Base-by-base conservation (phyloP, 2,329 filamentous ascomycete species). In the Cercospora sesami region DNA sequence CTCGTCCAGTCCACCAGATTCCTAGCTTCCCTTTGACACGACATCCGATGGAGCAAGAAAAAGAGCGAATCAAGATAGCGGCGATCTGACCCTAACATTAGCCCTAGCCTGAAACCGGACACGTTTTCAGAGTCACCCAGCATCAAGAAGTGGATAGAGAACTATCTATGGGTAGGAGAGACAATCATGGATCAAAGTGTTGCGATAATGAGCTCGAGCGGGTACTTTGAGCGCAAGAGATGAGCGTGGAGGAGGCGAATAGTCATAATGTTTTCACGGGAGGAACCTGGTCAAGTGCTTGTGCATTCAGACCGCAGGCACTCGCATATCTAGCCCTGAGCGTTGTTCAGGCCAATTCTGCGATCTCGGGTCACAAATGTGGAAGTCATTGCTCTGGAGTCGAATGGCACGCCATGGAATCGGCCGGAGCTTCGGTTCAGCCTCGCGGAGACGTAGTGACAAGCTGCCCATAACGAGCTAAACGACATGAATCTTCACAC, bases 121-220 rank as follows among this genome's bases (percentile, higher is more conserved):
- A 89, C 90, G 74, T 86, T 97, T 77, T 87, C 90, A 78, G 92
- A 96, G 67, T 94, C 89, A 80, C 91, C 92, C 79, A 90, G 94
- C 71, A 81, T 95, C 74, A 90, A 91, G 79, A 90, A 89, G 63
- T 98, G 94, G 93, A 88, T 98, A 73, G 91, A 94, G 77, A 94
- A 91, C 79, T 98, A 98, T 80, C 89, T 98, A 53, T 93, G 93
- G 71, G 90, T 97, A 18, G 95, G 95, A 75, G 95, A 99, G 84
- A 97, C 93, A 88, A 91, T 97, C 72, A 96, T 99, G 93, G 95
- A 99, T 81, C 91, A 96, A 83, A 96, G 93, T 31, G 93, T 98
- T 33, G 94, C 94, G 48, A 87, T 98, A 66, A 92, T 97, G 79
- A 91, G 93, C 51, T 90, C 91, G 60, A 96, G 92, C 78, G 87